phyloP scores from a whole-genome alignment of 768 basidiomycete species.

The Gelatoporia subvermispora region DNA sequence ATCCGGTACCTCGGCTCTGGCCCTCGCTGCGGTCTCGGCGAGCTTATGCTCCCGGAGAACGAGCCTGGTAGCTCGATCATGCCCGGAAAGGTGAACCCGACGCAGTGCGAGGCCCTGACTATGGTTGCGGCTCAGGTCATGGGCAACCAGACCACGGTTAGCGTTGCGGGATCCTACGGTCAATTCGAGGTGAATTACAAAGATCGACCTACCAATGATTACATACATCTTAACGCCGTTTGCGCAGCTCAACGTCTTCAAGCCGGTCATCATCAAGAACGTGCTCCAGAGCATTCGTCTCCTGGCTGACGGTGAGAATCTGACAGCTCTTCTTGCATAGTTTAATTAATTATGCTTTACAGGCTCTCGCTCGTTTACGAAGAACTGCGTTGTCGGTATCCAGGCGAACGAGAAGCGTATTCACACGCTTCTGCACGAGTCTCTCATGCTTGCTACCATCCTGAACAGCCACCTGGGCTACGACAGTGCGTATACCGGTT shows the following conservation, averaged over 20 bases:
- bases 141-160: slow-evolving; percentile 93
- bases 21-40: slow-evolving; percentile 95
- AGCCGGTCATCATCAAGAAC: slow-evolving; percentile 98
- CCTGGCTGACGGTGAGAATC: slow-evolving; percentile 74
- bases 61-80: slow-evolving; percentile 99
- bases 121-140: slow-evolving; percentile 99
- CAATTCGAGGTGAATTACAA: slow-evolving; percentile 88
- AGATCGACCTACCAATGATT: too few species aligned
- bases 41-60: slow-evolving; percentile 92
- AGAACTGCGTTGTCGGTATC: slow-evolving; percentile 95
- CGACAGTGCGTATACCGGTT: slow-evolving; percentile 67
- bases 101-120: slow-evolving; percentile 96
- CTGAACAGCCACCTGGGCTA: slow-evolving; percentile 95
- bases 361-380: slow-evolving; percentile 91
- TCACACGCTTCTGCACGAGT: slow-evolving; percentile 83
- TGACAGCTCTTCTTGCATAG: background rate
- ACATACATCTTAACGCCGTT: background rate
- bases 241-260: slow-evolving; percentile 98
- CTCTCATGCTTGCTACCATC: slow-evolving; percentile 96
- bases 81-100: slow-evolving; percentile 99
- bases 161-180: slow-evolving; percentile 88
- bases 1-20: slow-evolving; percentile 97
- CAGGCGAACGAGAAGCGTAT: slow-evolving; percentile 95
- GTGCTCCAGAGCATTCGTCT: slow-evolving; percentile 94
- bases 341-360: slow-evolving; percentile 1